Conservation (phyloP, 441 rosid genomes). For the Brassica balearica region DNA sequence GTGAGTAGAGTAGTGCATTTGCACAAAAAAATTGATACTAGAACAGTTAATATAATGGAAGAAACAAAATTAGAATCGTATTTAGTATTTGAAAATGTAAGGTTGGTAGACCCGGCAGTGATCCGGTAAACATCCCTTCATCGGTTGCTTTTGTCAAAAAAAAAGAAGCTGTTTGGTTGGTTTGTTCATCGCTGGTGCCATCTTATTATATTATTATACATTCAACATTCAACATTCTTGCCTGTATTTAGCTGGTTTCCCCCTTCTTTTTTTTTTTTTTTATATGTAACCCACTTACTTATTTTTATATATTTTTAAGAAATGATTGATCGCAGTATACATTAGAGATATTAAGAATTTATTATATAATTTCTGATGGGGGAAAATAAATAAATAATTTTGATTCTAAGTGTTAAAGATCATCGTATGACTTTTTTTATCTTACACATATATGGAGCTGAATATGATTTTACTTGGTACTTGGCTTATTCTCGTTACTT, state of each 20-base stretch:
- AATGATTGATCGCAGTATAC: constrained; percentile 24
- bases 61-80: background rate
- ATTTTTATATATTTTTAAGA: constrained; percentile 16
- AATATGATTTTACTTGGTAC: no score
- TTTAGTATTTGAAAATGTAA: background rate
- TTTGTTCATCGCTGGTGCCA: constrained; percentile 37
- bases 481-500: no score
- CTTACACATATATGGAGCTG: background rate
- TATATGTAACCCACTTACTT: constrained; percentile 15
- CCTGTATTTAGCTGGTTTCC: constrained; percentile 24
- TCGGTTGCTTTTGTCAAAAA: constrained; percentile 42
- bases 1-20: background rate
- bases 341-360: background rate
- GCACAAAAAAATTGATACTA: background rate
- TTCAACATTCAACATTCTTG: constrained; percentile 15
- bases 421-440: constrained; percentile 24
- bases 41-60: background rate
- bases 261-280: no score
- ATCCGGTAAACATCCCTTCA: constrained; percentile 35
- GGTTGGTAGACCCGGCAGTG: constrained; percentile 31
- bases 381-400: constrained; percentile 2
- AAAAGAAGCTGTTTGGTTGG: constrained; percentile 31
- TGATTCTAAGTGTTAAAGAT: constrained; percentile 6
- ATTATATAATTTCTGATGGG: background rate
- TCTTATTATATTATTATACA: constrained; percentile 15